A percentile compares a stretch with the other conserved stretches of the same genome.
Conservation (phyloP, 2,329 filamentous ascomycete species). For the Dendrostoma leiphaemia region DNA sequence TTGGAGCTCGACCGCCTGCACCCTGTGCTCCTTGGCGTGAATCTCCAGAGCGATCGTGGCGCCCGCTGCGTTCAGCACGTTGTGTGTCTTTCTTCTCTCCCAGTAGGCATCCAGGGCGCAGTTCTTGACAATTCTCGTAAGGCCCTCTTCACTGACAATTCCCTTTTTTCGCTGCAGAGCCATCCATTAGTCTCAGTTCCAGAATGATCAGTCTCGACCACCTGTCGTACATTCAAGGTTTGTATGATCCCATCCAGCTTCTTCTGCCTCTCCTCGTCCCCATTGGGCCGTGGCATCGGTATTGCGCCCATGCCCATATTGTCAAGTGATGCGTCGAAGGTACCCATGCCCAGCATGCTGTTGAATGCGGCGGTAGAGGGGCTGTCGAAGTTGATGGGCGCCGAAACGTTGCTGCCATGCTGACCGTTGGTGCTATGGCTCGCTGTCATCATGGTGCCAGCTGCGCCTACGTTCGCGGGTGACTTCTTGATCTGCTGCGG, state of each 20-base stretch:
- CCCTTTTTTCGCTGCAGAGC: slow-evolving; percentile 45
- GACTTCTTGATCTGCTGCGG: slow-evolving; percentile 65
- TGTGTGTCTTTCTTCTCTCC: slow-evolving; percentile 50
- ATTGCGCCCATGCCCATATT: slow-evolving; percentile 48
- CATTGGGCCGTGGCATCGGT: slow-evolving; percentile 37
- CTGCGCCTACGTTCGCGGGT: slow-evolving; percentile 44
- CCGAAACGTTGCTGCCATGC: not conserved
- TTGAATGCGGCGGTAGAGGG: slow-evolving; percentile 62
- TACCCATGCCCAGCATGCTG: slow-evolving; percentile 51
- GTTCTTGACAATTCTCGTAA: slow-evolving; percentile 68
- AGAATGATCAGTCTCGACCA: slow-evolving; percentile 25
- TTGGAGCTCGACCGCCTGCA: slow-evolving; percentile 60
- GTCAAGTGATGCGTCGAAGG: slow-evolving; percentile 49
- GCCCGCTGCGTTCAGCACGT: slow-evolving; percentile 61
- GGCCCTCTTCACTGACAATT: slow-evolving; percentile 69
- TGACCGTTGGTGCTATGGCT: slow-evolving; percentile 23
- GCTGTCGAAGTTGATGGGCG: slow-evolving; percentile 57
- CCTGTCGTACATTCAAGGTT: slow-evolving; percentile 43
- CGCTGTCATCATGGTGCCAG: slow-evolving; percentile 38
- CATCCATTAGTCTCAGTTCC: slow-evolving; percentile 16
- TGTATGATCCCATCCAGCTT: slow-evolving; percentile 51
- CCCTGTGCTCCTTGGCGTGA: slow-evolving; percentile 58
- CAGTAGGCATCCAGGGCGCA: slow-evolving; percentile 65
- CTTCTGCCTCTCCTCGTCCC: slow-evolving; percentile 54
- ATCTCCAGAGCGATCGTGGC: slow-evolving; percentile 61